A percentile compares a stretch with the other conserved stretches of the same genome.
Evolutionary conservation across 75 land plant genomes (phyloP).

Genomic region (Sequoiadendron giganteum): DNA sequence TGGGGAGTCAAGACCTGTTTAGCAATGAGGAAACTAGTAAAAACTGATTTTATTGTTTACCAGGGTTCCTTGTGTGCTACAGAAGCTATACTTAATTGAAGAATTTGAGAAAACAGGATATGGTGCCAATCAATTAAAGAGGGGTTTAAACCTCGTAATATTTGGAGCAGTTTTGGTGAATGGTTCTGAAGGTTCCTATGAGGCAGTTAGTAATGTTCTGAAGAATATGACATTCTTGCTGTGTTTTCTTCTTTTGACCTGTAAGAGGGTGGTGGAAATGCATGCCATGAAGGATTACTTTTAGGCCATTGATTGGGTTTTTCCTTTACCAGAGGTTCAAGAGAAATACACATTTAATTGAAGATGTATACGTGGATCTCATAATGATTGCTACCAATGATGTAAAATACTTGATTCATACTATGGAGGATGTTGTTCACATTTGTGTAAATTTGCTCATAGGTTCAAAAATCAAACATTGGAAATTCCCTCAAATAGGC

Average conservation of each 20-base stretch:
- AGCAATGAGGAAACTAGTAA: conserved; percentile 2
- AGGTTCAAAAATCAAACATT: background rate
- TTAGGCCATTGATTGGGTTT: background rate
- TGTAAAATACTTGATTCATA: conserved; percentile 3
- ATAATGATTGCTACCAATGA: background rate
- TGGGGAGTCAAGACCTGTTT: background rate
- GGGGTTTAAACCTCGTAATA: background rate
- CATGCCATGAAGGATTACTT: background rate
- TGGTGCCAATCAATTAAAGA: background rate
- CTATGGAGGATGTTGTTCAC: background rate
- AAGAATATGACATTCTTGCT: background rate
- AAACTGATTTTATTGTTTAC: background rate
- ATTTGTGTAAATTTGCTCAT: background rate
- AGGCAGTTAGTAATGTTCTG: background rate
- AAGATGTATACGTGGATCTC: background rate
- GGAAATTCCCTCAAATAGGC: conserved; percentile 5
- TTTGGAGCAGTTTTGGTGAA: background rate
- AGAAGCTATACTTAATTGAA: background rate
- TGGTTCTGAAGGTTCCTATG: background rate
- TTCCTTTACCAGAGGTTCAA: background rate
- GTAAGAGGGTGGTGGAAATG: conserved; percentile 4
- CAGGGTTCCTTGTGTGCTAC: background rate
- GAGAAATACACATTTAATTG: background rate
- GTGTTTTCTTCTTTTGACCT: background rate
- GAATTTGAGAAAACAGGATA: background rate